Evolutionary conservation across 352 stramenopile genomes (phyloP), one percentile per base, ranked within the genome.

Genomic region (Globisporangium spiculum): DNA sequence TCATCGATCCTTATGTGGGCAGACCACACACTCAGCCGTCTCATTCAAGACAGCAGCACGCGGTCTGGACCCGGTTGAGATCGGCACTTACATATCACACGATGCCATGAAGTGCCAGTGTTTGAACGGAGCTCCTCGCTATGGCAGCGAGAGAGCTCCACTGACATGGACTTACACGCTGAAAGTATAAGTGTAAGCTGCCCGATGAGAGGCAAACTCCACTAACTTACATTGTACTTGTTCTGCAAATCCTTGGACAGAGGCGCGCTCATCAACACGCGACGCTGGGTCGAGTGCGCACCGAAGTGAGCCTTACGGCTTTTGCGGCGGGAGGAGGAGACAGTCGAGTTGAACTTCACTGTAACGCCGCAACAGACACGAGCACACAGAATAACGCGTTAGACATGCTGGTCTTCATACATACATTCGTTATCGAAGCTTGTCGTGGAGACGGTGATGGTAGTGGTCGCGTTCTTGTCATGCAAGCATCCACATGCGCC

Each of bases 221-320:
- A 91, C 82, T 92, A 90, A 96, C 90, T 96, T 95, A 98, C 97
- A 89, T 98, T 98, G 86, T 99, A 98, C 93, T 99, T 98, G 75
- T 97, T 96, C 88, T 99, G 97, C 65, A 99, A 86, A 82, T 99
- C 98, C 95, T 99, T 99, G 72, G 92, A 99, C 69, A 99, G 86
- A 75, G 93, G 93, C 65, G 97, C 93, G 73, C 90, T 98, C 98
- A 99, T 99, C 63, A 99, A 81, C 76, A 97, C 96, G 78, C 97
- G 88, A 73, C 98, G 94, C 64, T 93, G 88, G 68, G 96, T 97
- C 78, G 96, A 99, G 84, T 99, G 95, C 66, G 98, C 93, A 71
- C 87, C 85, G 84, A 99, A 99, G 89, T 99, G 98, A 67, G 98
- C 98, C 97, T 99, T 99, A 74, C 98, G 97, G 78, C 77, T 92